A percentile compares a stretch with the other conserved stretches of the same genome.
Conservation (phyloP, 805 yeast genomes). For the Metschnikowia aberdeeniae region DNA sequence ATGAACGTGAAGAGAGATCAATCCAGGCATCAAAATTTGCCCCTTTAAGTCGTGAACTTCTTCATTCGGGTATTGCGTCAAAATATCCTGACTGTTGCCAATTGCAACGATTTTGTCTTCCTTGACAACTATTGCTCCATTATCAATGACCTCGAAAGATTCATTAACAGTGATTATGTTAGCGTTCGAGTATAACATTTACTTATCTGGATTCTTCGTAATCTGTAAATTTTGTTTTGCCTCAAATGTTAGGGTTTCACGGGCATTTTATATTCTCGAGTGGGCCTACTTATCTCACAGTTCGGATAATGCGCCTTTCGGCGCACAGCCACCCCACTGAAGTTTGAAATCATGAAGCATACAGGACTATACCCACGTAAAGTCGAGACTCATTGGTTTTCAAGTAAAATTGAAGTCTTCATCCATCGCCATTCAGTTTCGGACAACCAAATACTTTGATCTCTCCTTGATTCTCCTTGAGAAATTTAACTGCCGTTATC, state of each 20-base stretch:
- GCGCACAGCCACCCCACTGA: not conserved
- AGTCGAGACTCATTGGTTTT: too few species aligned
- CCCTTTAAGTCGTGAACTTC: slow-evolving; percentile 7
- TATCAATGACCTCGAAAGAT: slow-evolving; percentile 10
- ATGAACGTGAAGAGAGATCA: slow-evolving; percentile 15
- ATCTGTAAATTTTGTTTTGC: too few species aligned
- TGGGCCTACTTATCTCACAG: not conserved
- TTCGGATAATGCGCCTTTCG: not conserved
- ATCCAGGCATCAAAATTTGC: slow-evolving; percentile 14
- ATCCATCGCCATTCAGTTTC: too few species aligned
- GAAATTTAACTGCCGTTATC: too few species aligned
- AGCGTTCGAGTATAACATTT: slow-evolving; percentile 11
- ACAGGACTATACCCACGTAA: too few species aligned
- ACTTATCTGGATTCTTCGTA: not conserved
- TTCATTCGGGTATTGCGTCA: slow-evolving; percentile 4
- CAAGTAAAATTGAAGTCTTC: too few species aligned
- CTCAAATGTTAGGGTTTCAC: not conserved
- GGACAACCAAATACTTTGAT: too few species aligned
- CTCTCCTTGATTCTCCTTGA: too few species aligned
- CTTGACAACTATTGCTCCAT: slow-evolving; percentile 12
- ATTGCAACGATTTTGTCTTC: slow-evolving; percentile 12
- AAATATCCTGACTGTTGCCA: slow-evolving; percentile 6
- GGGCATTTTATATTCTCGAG: not conserved
- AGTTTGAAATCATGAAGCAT: not conserved
- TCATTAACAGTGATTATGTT: slow-evolving; percentile 12